These are phyloP conservation scores for Kalmanozyma brasiliensis DNA, from an alignment of 1,284 basidiomycete species.

Conservation along the genomic window DNA sequence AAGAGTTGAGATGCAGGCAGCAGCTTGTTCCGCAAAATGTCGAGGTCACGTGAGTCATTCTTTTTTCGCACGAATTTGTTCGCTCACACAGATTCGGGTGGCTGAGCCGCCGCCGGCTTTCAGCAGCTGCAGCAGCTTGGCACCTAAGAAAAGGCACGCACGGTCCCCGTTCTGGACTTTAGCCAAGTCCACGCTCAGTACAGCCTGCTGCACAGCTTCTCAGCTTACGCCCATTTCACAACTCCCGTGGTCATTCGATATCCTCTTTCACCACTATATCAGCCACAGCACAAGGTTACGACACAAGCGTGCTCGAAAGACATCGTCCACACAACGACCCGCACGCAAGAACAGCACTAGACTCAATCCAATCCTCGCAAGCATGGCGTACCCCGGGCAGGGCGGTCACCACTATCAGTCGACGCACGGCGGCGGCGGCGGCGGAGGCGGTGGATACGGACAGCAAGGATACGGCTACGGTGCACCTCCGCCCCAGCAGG, in stretches of 20 bases:
- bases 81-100: neutral
- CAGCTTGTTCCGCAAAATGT: neutral
- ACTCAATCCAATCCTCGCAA: neutral
- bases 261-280: slow-evolving; percentile 13
- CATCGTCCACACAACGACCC: too few relatives aligned
- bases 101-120: slow-evolving; percentile 6
- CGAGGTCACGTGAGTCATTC: slow-evolving; percentile 2
- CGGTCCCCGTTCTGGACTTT: neutral
- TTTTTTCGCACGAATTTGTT: slow-evolving; percentile 7
- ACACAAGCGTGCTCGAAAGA: too few relatives aligned
- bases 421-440: slow-evolving; percentile 42
- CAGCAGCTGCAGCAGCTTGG: slow-evolving; percentile 7
- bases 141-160: neutral
- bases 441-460: slow-evolving; percentile 33
- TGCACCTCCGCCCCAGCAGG: slow-evolving; percentile 27
- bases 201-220: slow-evolving; percentile 1
- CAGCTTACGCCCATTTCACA: neutral
- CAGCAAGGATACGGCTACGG: slow-evolving; percentile 48
- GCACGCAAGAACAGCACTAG: neutral
- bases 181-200: too few relatives aligned
- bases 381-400: slow-evolving; percentile 60
- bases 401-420: slow-evolving; percentile 58
- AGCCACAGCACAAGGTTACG: slow-evolving; percentile 1
- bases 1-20: neutral
- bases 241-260: neutral